A percentile compares a stretch with the other conserved stretches of the same genome.
phyloP scores from a whole-genome alignment of 1,284 basidiomycete genomes.

The Ceratobasidium sp. region DNA sequence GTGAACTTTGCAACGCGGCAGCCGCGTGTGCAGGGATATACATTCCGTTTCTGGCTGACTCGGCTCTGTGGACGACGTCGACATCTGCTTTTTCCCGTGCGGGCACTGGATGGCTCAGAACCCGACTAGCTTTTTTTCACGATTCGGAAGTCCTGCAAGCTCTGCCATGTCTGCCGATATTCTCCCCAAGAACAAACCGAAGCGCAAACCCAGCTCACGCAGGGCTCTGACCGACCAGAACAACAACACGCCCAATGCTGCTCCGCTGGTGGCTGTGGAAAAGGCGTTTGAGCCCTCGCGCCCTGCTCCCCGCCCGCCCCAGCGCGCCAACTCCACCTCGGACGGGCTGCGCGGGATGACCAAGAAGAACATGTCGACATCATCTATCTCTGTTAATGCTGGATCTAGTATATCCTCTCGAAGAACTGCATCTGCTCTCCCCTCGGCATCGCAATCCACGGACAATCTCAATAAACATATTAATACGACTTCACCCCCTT shows the following conservation, averaged over 20 bases:
- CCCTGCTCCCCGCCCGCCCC: slow-evolving; percentile 16
- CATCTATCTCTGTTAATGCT: slow-evolving; percentile 16
- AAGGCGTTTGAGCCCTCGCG: slow-evolving; percentile 26
- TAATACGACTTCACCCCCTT: neutral
- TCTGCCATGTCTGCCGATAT: neutral
- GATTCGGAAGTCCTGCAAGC: neutral
- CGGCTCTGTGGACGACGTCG: neutral
- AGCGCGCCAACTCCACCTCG: neutral
- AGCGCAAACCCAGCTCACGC: slow-evolving; percentile 18
- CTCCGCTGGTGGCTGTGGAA: neutral
- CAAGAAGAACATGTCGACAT: slow-evolving; percentile 23
- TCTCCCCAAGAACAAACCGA: neutral
- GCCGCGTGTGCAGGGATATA: neutral
- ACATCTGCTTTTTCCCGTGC: neutral
- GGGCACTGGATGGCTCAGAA: slow-evolving; percentile 21
- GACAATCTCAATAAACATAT: neutral
- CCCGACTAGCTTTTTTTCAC: slow-evolving; percentile 24
- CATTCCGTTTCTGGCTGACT: neutral
- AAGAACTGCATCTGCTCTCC: neutral
- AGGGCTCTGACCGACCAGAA: neutral
- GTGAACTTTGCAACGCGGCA: neutral
- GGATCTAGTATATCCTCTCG: neutral
- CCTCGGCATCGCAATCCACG: neutral
- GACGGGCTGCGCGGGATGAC: neutral
- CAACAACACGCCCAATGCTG: neutral